Conservation (phyloP, 164 flowering plant genomes). For the Liriodendron chinense region DNA sequence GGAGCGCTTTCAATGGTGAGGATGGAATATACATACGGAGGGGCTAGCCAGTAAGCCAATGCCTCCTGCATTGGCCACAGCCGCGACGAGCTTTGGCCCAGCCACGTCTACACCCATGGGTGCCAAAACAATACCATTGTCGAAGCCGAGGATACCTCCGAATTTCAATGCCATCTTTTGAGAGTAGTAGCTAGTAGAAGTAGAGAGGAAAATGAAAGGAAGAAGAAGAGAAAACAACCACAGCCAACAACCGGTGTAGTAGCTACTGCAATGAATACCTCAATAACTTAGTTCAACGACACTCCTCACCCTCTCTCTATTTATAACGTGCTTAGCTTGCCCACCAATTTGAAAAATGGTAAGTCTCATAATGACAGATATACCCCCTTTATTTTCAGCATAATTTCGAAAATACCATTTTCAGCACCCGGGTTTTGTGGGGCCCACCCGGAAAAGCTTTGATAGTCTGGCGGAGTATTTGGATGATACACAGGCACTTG, state of each 20-base stretch:
- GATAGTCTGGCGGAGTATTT: too few species aligned
- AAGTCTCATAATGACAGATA: too few species aligned
- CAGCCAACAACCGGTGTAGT: neutral
- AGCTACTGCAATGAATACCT: neutral
- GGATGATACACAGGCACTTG: too few species aligned
- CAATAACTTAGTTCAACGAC: neutral
- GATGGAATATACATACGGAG: slow-evolving; percentile 10
- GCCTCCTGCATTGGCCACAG: slow-evolving; percentile 29
- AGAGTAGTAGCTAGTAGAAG: too few species aligned
- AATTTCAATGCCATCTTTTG: neutral
- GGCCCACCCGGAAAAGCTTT: too few species aligned
- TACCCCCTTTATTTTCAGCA: too few species aligned
- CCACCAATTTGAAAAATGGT: too few species aligned
- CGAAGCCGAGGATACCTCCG: slow-evolving; percentile 31
- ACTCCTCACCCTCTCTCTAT: neutral
- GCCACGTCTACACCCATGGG: slow-evolving; percentile 31
- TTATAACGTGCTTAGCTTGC: neutral
- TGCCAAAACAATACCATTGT: slow-evolving; percentile 27
- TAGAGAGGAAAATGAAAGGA: neutral
- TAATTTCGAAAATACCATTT: too few species aligned
- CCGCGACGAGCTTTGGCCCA: slow-evolving; percentile 27
- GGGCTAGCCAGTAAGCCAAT: slow-evolving; percentile 30
- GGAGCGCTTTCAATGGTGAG: neutral
- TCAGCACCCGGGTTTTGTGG: too few species aligned
- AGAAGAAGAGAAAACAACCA: neutral